These are phyloP conservation scores for Candida smagusa DNA, from an alignment of 1,139 yeast species.

Conservation along the genomic window DNA sequence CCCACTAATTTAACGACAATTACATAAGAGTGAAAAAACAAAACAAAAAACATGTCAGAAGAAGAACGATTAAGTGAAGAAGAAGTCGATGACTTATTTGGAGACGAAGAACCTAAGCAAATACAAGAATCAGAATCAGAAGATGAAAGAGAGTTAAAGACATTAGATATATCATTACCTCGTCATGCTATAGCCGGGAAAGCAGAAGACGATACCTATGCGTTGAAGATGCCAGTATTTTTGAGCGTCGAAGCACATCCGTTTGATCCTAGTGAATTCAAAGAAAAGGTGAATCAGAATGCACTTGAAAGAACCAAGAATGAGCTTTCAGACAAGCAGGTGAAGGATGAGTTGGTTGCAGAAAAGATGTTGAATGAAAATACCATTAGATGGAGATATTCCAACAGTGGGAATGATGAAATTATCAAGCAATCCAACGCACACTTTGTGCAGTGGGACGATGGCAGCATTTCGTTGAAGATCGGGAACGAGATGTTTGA, in stretches of 20 bases:
- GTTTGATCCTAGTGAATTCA: slow-evolving; percentile 74
- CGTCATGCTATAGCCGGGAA: slow-evolving; percentile 62
- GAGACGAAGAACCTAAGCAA: slow-evolving; percentile 34
- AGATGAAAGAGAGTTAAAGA: slow-evolving; percentile 39
- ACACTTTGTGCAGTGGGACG: slow-evolving; percentile 90
- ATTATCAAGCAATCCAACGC: slow-evolving; percentile 84
- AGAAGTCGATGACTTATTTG: slow-evolving; percentile 47
- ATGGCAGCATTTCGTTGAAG: slow-evolving; percentile 81
- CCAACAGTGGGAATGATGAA: slow-evolving; percentile 58
- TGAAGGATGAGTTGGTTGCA: slow-evolving; percentile 42
- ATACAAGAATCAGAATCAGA: slow-evolving; percentile 18
- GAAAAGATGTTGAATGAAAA: slow-evolving; percentile 67
- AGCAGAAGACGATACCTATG: slow-evolving; percentile 43
- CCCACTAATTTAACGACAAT: not conserved
- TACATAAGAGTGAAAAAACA: not conserved
- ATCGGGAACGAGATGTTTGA: slow-evolving; percentile 88
- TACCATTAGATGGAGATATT: slow-evolving; percentile 91
- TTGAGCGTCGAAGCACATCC: slow-evolving; percentile 81
- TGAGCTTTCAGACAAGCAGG: slow-evolving; percentile 31
- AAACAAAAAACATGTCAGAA: slow-evolving; percentile 12
- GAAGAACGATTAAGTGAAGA: slow-evolving; percentile 19
- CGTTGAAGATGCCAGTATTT: slow-evolving; percentile 77
- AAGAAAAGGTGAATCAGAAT: slow-evolving; percentile 48
- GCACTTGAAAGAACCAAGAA: slow-evolving; percentile 40
- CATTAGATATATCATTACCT: slow-evolving; percentile 63